These are phyloP conservation scores for Mucor saturninus DNA, from an alignment of 371 early-diverging fungal genomes.

Conservation along the genomic window DNA sequence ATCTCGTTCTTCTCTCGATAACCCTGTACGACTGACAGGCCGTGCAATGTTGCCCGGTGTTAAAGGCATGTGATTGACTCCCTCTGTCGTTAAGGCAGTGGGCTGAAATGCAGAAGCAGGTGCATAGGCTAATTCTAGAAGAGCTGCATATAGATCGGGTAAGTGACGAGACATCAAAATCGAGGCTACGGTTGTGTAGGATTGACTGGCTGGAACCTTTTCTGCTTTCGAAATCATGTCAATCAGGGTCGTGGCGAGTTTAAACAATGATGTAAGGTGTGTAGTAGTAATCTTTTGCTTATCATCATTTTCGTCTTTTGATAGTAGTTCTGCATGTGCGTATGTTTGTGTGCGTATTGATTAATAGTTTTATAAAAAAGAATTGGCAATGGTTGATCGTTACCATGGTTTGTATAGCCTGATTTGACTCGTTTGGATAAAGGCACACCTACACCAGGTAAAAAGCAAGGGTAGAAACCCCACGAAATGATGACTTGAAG, in stretches of 20 bases:
- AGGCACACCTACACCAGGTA: slow-evolving; percentile 73
- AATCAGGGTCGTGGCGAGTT: slow-evolving; percentile 24
- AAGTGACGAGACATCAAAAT: slow-evolving; percentile 59
- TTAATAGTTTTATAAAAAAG: no score
- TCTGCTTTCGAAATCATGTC: slow-evolving; percentile 35
- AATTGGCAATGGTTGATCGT: no score
- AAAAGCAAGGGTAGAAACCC: slow-evolving; percentile 71
- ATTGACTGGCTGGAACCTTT: slow-evolving; percentile 29
- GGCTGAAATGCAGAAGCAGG: slow-evolving; percentile 48
- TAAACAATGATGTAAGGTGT: slow-evolving; percentile 4
- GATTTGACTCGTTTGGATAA: slow-evolving; percentile 63
- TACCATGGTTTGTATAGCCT: slow-evolving; percentile 55
- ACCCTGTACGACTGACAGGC: slow-evolving; percentile 2
- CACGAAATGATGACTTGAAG: slow-evolving; percentile 70
- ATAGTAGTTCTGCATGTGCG: slow-evolving; percentile 19
- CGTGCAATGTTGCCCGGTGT: slow-evolving; percentile 28
- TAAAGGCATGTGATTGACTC: background rate
- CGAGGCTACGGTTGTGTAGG: slow-evolving; percentile 64
- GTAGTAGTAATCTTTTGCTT: slow-evolving; percentile 8
- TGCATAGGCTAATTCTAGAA: slow-evolving; percentile 72
- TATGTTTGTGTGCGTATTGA: no score
- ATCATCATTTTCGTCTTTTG: slow-evolving; percentile 22
- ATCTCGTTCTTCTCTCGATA: slow-evolving; percentile 47
- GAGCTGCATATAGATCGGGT: slow-evolving; percentile 68
- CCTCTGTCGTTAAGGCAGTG: background rate